Evolutionary conservation across 2,329 filamentous ascomycete genomes (phyloP).

Genomic region (Talaromyces atroroseus): DNA sequence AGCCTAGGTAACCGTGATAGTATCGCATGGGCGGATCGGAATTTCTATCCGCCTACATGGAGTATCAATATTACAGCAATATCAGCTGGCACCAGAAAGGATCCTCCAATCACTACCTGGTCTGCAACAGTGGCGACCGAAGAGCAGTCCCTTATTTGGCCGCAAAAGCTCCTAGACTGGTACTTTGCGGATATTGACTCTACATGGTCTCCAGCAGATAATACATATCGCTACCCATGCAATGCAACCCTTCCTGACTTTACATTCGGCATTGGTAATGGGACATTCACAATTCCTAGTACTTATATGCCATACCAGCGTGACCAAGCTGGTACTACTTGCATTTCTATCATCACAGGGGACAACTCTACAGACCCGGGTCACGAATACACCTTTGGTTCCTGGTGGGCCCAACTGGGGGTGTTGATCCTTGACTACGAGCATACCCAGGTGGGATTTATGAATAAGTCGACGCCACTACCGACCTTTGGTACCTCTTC

Average conservation of each 20-base stretch:
- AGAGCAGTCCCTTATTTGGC: not conserved
- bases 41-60: not conserved
- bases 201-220: not conserved
- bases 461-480: not conserved
- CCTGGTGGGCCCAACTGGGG: not conserved
- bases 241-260: slow-evolving; percentile 1
- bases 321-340: not conserved
- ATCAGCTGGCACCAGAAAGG: not conserved
- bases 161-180: slow-evolving; percentile 2
- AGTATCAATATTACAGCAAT: slow-evolving; percentile 6
- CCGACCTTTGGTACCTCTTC: not conserved
- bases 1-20: not conserved
- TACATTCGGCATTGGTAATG: not conserved
- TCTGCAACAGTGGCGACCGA: not conserved
- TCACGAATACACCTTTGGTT: not conserved
- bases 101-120: not conserved
- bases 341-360: not conserved
- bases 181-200: not conserved
- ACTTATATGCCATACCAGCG: not conserved
- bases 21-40: not conserved
- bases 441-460: not conserved
- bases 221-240: not conserved
- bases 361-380: not conserved
- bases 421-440: not conserved
- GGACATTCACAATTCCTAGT: not conserved